These are phyloP conservation scores for Torulaspora franciscae DNA, from an alignment of 805 yeast genomes.

Conservation along the genomic window DNA sequence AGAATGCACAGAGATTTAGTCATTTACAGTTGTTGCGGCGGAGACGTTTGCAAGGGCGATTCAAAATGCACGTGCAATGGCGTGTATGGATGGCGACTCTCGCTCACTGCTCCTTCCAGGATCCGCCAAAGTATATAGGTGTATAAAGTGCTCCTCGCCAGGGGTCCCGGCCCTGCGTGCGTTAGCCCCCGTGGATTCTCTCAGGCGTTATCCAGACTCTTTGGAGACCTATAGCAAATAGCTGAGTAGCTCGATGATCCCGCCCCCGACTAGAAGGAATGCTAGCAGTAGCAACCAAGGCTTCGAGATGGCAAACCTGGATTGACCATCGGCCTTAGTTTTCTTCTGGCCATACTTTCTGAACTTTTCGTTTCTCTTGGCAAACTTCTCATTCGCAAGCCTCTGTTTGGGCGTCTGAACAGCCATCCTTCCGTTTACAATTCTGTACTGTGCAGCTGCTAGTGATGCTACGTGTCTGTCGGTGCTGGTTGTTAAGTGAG, in stretches of 20 bases:
- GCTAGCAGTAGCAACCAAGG: constrained; percentile 58
- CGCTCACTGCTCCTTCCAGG: too few relatives aligned
- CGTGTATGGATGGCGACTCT: too few relatives aligned
- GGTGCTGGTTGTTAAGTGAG: neutral
- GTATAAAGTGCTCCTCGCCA: too few relatives aligned
- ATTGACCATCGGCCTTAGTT: constrained; percentile 35
- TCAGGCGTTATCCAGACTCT: constrained; percentile 4
- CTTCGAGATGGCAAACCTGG: constrained; percentile 52
- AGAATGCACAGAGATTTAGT: neutral
- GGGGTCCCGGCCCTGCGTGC: too few relatives aligned
- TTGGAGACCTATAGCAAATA: constrained; percentile 3
- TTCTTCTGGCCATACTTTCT: constrained; percentile 70
- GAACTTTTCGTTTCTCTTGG: constrained; percentile 57
- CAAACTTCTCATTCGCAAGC: constrained; percentile 79
- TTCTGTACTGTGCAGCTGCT: neutral
- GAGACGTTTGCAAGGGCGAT: neutral
- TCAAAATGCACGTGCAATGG: neutral
- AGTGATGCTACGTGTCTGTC: neutral
- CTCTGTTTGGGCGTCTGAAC: constrained; percentile 83
- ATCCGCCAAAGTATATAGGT: too few relatives aligned
- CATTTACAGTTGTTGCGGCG: neutral
- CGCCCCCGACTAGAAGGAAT: constrained; percentile 79
- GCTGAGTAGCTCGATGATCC: constrained; percentile 59
- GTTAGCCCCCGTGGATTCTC: too few relatives aligned
- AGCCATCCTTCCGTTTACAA: constrained; percentile 40